Evolutionary conservation across 129 eudicot genomes (phyloP).

Genomic region (Escallonia herrerae): DNA sequence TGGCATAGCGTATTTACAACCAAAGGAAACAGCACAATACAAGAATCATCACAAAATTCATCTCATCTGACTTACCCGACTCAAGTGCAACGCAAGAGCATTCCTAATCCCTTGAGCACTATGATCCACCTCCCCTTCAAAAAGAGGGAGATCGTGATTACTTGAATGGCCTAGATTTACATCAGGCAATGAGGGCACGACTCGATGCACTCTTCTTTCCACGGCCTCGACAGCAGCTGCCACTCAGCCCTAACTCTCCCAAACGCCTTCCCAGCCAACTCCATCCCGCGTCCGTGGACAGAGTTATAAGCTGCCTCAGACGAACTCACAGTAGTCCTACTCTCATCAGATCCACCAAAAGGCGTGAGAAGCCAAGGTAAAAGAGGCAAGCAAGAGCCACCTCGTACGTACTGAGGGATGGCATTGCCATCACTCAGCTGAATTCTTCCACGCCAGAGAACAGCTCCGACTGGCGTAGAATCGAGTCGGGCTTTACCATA

Average conservation of each 20-base stretch:
- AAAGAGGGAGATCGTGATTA: too few species aligned
- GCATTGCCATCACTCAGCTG: constrained; percentile 53
- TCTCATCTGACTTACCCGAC: too few species aligned
- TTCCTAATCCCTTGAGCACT: too few species aligned
- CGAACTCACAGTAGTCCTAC: constrained; percentile 27
- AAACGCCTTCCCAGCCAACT: constrained; percentile 62
- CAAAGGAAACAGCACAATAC: too few species aligned
- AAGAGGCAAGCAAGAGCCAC: constrained; percentile 73
- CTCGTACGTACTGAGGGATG: constrained; percentile 68
- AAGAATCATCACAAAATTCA: too few species aligned
- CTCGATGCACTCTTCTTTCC: constrained; percentile 74
- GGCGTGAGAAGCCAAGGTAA: constrained; percentile 80
- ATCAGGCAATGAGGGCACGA: constrained; percentile 36
- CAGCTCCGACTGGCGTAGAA: constrained; percentile 53
- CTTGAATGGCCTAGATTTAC: too few species aligned
- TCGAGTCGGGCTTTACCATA: constrained; percentile 35
- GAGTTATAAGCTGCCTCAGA: constrained; percentile 53
- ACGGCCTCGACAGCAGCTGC: constrained; percentile 55
- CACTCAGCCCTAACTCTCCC: constrained; percentile 51
- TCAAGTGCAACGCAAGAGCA: too few species aligned
- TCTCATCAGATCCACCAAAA: constrained; percentile 20
- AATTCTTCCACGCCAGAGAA: constrained; percentile 57
- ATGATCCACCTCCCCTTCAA: too few species aligned
- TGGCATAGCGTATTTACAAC: too few species aligned
- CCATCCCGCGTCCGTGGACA: constrained; percentile 62